Base-by-base conservation (phyloP, 2,329 filamentous ascomycete genomes). In the Paracamarosporium sp. region DNA sequence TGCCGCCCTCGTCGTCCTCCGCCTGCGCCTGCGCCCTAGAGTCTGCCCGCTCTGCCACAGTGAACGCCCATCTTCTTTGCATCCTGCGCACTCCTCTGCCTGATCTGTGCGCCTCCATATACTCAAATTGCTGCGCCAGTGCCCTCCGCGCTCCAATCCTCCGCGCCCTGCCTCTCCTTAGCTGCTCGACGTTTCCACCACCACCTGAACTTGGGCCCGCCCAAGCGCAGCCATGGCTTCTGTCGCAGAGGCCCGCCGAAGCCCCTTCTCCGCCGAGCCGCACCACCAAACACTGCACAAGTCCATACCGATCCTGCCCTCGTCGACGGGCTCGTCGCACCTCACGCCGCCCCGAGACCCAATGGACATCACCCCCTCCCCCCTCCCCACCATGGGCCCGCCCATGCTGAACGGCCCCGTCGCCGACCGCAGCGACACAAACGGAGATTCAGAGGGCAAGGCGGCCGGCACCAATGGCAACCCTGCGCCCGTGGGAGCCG, bases 351-450 rank as follows among this genome's bases (percentile, higher is more conserved):
- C 79, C 30, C 79, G 78, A 55, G 84, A 85, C 62, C 79, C 82
- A 54, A 87, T 86, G 83, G 83, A 86, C 56, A 77, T 84, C 51
- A 82, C 83, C 55, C 81, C 83, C 41, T 76, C 82, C 41, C 71
- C 79, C 56, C 73, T 78, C 22, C 75, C 74, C 17, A 64, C 79
- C 46, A 83, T 83, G 79, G 80, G 79, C 24, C 81, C 82, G 50
- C 81, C 82, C 24, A 69, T 78, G 50, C 75, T 81, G 60, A 80
- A 74, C 69, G 83, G 80, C 64, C 79, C 83, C 5, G 81, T 81
- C 54, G 74, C 76, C 56, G 83, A 86, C 59, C 80, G 75, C 55
- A 76, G 79, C 57, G 67, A 66, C 31, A 59, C 63, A 60, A 67
- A 69, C 57, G 70, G 70, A 22, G 74, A 75, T 25, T 45, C 65